These are phyloP conservation scores for Umbellularia californica DNA, from an alignment of 164 flowering plant genomes.

Conservation along the genomic window DNA sequence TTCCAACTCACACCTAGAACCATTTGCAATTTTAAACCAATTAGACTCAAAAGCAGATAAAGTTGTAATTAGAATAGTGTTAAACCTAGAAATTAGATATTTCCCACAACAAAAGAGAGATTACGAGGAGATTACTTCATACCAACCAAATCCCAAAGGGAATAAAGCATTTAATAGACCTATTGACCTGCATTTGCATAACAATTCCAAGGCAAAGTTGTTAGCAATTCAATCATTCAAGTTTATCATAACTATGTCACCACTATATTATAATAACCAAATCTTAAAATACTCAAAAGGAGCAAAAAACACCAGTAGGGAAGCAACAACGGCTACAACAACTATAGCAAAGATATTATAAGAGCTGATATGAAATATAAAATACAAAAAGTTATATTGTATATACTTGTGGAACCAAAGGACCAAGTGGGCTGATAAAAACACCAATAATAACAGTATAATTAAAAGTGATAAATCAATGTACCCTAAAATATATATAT, in stretches of 20 bases:
- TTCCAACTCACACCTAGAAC: no score
- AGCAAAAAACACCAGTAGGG: no score
- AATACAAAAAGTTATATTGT: background rate
- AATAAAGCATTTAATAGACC: background rate
- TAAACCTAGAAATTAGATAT: background rate
- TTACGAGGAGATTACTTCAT: background rate
- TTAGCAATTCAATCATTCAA: background rate
- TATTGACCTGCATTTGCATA: background rate
- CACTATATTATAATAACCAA: background rate
- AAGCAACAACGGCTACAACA: background rate
- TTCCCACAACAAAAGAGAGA: background rate
- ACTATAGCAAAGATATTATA: background rate
- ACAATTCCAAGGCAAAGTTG: background rate
- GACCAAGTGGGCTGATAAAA: background rate
- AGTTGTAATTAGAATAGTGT: background rate
- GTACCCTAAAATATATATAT: background rate
- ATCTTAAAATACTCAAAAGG: background rate
- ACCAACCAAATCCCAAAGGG: background rate
- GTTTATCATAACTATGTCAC: background rate
- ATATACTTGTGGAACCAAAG: no score
- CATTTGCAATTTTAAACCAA: no score
- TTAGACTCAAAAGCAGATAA: background rate
- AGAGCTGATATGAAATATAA: background rate
- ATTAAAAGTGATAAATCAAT: background rate
- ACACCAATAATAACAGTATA: background rate